These are phyloP conservation scores for Tetrapisispora namnaoensis DNA, from an alignment of 805 yeast genomes.

Conservation along the genomic window DNA sequence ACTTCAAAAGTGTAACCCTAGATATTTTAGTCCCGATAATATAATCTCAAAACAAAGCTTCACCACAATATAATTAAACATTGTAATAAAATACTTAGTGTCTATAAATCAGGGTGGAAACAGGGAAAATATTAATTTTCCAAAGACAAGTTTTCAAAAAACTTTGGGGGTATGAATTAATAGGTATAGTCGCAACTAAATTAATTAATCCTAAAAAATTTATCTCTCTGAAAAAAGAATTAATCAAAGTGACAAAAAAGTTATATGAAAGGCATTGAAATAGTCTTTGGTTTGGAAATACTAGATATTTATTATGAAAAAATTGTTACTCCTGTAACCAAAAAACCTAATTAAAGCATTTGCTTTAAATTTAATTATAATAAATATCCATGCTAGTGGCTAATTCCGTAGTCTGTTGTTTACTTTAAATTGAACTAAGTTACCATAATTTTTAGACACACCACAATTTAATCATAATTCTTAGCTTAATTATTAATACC, in stretches of 20 bases:
- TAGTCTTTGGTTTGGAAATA: slow-evolving; percentile 1
- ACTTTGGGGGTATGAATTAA: slow-evolving; percentile 23
- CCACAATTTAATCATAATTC: too few relatives aligned
- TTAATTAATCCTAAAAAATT: slow-evolving; percentile 19
- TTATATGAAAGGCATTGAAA: slow-evolving; percentile 19
- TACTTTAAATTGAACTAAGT: too few relatives aligned
- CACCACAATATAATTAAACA: background rate
- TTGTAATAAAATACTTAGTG: background rate
- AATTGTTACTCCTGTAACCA: background rate
- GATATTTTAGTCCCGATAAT: slow-evolving; percentile 28
- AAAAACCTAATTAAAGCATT: background rate
- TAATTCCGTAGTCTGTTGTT: too few relatives aligned
- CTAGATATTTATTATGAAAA: background rate
- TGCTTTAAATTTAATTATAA: background rate
- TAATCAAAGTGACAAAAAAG: slow-evolving; percentile 2
- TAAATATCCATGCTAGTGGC: background rate
- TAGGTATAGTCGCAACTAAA: slow-evolving; percentile 29
- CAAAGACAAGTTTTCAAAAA: slow-evolving; percentile 30
- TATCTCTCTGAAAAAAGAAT: background rate
- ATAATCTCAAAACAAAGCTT: slow-evolving; percentile 6
- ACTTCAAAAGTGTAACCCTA: slow-evolving; percentile 16
- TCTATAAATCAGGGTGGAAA: slow-evolving; percentile 30
- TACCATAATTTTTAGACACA: too few relatives aligned
- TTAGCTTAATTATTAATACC: too few relatives aligned
- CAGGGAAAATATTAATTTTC: slow-evolving; percentile 23